Conservation (phyloP, 331 rosid genomes). For the Stylosanthes scabra region DNA sequence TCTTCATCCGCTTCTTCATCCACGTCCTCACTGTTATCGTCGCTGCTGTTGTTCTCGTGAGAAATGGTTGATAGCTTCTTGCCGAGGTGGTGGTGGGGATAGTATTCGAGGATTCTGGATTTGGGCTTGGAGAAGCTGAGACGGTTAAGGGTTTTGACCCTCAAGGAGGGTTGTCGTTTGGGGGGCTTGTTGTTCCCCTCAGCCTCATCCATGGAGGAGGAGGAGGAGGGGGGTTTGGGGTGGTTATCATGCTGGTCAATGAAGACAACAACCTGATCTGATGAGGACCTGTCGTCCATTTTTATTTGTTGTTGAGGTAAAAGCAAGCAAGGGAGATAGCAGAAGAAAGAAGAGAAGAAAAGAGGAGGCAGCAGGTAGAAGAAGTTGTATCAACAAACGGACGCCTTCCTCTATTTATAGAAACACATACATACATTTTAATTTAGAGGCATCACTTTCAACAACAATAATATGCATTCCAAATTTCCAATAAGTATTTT, state of each 20-base stretch:
- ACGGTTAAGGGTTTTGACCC: constrained; percentile 43
- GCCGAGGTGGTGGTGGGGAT: constrained; percentile 22
- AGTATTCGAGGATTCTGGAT: constrained; percentile 48
- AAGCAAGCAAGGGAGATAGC: too few relatives aligned
- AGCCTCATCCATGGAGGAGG: constrained; percentile 42
- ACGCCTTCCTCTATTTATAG: too few relatives aligned
- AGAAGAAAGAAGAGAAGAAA: too few relatives aligned
- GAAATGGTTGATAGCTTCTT: constrained; percentile 5
- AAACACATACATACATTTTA: too few relatives aligned
- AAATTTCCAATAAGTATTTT: too few relatives aligned
- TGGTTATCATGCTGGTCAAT: constrained; percentile 37
- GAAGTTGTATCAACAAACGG: too few relatives aligned
- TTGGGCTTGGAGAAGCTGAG: constrained; percentile 63
- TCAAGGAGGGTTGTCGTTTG: constrained; percentile 26
- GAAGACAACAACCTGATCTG: constrained; percentile 53
- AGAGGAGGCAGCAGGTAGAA: too few relatives aligned
- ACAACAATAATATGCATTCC: too few relatives aligned
- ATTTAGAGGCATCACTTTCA: too few relatives aligned
- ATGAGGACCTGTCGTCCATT: too few relatives aligned
- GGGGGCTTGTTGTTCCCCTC: constrained; percentile 17
- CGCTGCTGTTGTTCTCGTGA: constrained; percentile 6
- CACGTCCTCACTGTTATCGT: not conserved
- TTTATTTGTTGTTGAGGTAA: too few relatives aligned
- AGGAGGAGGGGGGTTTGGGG: constrained; percentile 38
- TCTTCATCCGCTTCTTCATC: constrained; percentile 17